Percentiles rank a stretch among this genome's conserved stretches.
These are phyloP conservation scores for Botrytis paeoniae DNA, from an alignment of 2,329 filamentous ascomycete species.

Conservation along the genomic window DNA sequence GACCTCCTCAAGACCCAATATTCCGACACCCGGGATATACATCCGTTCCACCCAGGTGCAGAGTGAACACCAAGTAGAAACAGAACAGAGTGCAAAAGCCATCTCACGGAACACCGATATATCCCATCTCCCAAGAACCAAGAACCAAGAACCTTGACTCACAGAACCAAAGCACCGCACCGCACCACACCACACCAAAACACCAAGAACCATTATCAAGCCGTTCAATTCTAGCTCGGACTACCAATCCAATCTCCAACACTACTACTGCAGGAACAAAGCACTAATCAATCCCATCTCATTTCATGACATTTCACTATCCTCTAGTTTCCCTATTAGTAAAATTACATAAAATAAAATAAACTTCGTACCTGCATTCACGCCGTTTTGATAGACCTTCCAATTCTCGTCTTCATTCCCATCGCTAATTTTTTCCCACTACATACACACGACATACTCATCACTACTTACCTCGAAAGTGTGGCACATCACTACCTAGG, in stretches of 20 bases:
- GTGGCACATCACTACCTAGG: too few species aligned
- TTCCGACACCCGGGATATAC: neutral
- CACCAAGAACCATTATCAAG: neutral
- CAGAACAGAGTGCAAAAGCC: neutral
- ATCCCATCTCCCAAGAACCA: neutral
- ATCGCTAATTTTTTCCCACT: neutral
- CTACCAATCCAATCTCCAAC: neutral
- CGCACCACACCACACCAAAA: neutral
- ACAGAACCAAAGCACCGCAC: neutral
- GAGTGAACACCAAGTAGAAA: too few species aligned
- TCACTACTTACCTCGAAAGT: too few species aligned
- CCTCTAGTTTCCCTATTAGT: neutral
- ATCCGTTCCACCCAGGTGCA: neutral
- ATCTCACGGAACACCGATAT: neutral
- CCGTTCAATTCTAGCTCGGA: neutral
- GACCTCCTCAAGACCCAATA: neutral
- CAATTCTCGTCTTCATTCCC: neutral
- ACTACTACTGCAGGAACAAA: neutral
- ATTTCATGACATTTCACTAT: neutral
- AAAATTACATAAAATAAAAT: neutral
- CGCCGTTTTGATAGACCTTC: neutral
- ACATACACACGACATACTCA: neutral
- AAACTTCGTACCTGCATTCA: neutral
- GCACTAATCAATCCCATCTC: neutral
- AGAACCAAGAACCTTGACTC: neutral